Evolutionary conservation across 306 rosid species (phyloP).

Genomic region (Cajanus cajan): DNA sequence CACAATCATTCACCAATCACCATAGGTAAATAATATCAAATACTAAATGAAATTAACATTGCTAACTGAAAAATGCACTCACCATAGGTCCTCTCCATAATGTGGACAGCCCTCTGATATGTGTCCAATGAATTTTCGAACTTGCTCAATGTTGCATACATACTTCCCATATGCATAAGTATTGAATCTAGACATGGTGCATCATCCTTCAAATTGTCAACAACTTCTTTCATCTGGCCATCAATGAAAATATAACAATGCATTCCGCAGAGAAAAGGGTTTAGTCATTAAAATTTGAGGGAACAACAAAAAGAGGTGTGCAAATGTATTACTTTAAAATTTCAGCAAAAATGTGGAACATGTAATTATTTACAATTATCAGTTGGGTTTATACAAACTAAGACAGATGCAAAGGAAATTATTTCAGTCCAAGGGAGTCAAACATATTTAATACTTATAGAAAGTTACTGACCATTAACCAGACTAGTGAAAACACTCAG

Average conservation of each 20-base stretch:
- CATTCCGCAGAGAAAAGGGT: conserved; percentile 24
- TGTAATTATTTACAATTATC: not conserved
- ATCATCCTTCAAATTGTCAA: conserved; percentile 61
- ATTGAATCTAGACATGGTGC: conserved; percentile 69
- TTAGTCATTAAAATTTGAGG: not conserved
- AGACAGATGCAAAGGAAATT: conserved; percentile 3
- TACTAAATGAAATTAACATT: conserved; percentile 14
- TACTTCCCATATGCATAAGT: conserved; percentile 92
- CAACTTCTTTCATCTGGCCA: conserved; percentile 74
- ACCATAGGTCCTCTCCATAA: conserved; percentile 70
- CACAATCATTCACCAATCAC: conserved; percentile 8
- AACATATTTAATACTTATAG: not conserved
- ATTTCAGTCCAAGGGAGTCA: conserved; percentile 8
- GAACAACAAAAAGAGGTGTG: conserved; percentile 8
- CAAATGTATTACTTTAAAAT: conserved; percentile 13
- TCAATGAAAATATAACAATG: conserved; percentile 34
- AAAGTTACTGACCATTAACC: not conserved
- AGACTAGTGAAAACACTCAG: not conserved
- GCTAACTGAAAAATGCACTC: conserved; percentile 29
- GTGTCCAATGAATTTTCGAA: conserved; percentile 56
- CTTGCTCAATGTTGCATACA: conserved; percentile 66
- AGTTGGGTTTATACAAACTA: not conserved
- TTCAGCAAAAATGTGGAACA: not conserved
- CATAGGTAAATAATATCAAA: conserved; percentile 7
- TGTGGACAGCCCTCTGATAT: conserved; percentile 71